Evolutionary conservation across 495 filamentous ascomycete genomes (phyloP).

Genomic region (Astrothelium subdiscretum): DNA sequence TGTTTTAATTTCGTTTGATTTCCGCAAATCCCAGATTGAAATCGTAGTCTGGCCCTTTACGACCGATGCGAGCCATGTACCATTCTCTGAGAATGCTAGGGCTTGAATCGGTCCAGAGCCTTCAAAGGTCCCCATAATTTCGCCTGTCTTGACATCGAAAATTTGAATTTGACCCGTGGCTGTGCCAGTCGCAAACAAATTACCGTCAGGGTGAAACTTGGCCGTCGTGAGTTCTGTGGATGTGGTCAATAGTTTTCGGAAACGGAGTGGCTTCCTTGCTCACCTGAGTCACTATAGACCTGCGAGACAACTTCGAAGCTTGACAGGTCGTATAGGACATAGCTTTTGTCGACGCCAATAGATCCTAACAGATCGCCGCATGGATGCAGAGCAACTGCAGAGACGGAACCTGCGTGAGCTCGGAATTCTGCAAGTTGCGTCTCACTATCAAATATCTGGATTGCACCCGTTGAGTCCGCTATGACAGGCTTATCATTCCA

Average conservation of each 20-base stretch:
- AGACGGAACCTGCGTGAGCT: conserved; percentile 71
- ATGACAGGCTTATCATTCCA: conserved; percentile 59
- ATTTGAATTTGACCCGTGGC: conserved; percentile 67
- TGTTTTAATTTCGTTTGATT: conserved; percentile 61
- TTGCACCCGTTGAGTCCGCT: conserved; percentile 60
- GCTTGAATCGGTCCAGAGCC: conserved; percentile 55
- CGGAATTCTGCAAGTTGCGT: conserved; percentile 51
- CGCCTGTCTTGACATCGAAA: conserved; percentile 67
- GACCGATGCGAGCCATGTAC: conserved; percentile 82
- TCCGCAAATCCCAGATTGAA: conserved; percentile 84
- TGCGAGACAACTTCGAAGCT: conserved; percentile 55
- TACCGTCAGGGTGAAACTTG: conserved; percentile 89
- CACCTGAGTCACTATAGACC: conserved; percentile 73
- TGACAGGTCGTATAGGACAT: conserved; percentile 75
- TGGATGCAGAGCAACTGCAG: conserved; percentile 69
- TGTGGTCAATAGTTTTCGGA: background rate
- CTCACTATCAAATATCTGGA: conserved; percentile 63
- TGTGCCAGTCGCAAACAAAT: conserved; percentile 78
- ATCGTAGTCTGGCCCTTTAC: conserved; percentile 61
- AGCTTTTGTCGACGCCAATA: conserved; percentile 85
- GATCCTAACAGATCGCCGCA: conserved; percentile 77
- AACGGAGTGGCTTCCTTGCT: conserved; percentile 23
- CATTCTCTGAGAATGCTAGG: conserved; percentile 89
- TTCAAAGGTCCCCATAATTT: conserved; percentile 57
- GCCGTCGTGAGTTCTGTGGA: conserved; percentile 58